phyloP scores from a whole-genome alignment of 2,329 filamentous ascomycete genomes.

The Metarhizium anisopliae region DNA sequence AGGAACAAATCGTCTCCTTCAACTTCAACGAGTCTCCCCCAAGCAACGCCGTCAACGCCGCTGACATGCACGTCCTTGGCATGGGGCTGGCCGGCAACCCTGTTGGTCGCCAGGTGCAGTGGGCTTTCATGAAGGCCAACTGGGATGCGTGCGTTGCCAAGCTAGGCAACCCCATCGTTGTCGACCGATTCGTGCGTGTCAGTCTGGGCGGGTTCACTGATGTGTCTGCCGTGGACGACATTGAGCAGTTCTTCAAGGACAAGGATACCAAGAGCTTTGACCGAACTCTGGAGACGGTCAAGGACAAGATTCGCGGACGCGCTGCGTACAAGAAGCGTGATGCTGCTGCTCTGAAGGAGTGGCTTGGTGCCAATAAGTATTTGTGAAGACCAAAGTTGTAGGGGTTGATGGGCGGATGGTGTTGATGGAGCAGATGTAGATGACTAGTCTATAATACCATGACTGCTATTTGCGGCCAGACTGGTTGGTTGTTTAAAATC shows the following conservation, averaged over 20 bases:
- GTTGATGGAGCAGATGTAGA: neutral
- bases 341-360: slow-evolving; percentile 62
- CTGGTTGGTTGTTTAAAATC: neutral
- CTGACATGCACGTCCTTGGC: slow-evolving; percentile 82
- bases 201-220: slow-evolving; percentile 73
- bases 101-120: slow-evolving; percentile 63
- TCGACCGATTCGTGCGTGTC: slow-evolving; percentile 80
- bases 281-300: slow-evolving; percentile 74
- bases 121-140: slow-evolving; percentile 78
- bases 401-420: neutral
- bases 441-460: neutral
- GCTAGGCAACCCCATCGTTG: slow-evolving; percentile 74
- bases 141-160: slow-evolving; percentile 67
- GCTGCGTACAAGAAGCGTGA: slow-evolving; percentile 78
- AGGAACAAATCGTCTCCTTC: slow-evolving; percentile 60
- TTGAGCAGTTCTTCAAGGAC: slow-evolving; percentile 72
- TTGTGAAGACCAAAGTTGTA: slow-evolving; percentile 15
- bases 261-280: slow-evolving; percentile 85
- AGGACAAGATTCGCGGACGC: slow-evolving; percentile 76
- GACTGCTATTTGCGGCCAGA: neutral
- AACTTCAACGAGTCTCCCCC: slow-evolving; percentile 60
- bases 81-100: slow-evolving; percentile 64
- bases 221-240: slow-evolving; percentile 60
- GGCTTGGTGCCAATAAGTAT: slow-evolving; percentile 53
- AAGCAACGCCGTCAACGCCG: slow-evolving; percentile 61